Evolutionary conservation across 139 green algal species (phyloP), one percentile per base, ranked within the genome.

Genomic region (Chlamydomonas incerta): DNA sequence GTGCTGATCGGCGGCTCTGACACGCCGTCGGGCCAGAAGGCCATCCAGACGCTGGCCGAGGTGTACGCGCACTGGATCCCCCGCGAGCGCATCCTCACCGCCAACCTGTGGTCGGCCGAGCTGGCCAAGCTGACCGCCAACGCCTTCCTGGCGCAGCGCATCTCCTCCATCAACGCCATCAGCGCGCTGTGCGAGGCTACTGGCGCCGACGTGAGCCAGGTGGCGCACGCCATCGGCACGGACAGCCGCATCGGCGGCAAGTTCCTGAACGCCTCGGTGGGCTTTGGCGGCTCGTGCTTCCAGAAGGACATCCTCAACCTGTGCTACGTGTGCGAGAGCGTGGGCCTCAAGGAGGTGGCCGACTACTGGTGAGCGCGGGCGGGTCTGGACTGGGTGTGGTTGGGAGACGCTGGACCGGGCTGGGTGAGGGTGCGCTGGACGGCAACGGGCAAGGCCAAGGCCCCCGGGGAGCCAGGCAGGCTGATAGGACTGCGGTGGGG

Each of bases 261-360:
- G 94, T 99, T 99, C 93, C 89, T 99, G 60, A 97, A 98, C 85
- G 95, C 97, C 20, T 96, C 90, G 55, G 98, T 99, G 0, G 98
- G 98, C 81, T 99, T 99, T 92, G 98, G 98, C 62, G 98, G 98
- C 79, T 98, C 93, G 68, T 99, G 98, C 95, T 99, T 99, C 94
- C 98, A 99, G 93, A 99, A 99, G 91, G 97, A 99, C 85, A 99
- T 99, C 89, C 95, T 99, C 41, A 99, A 99, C 94, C 81, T 95
- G 91, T 94, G 94, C 68, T 99, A 99, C 91, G 99, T 99, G 88
- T 98, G 96, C 83, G 96, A 99, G 90, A 96, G 87, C 9, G 91
- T 97, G 15, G 97, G 97, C 37, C 93, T 99, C 18, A 92, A 96
- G 77, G 92, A 98, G 88, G 97, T 99, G 41, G 96, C 97, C 5